Base-by-base conservation (phyloP, 2,329 filamentous ascomycete genomes). In the Onygenales sp. region DNA sequence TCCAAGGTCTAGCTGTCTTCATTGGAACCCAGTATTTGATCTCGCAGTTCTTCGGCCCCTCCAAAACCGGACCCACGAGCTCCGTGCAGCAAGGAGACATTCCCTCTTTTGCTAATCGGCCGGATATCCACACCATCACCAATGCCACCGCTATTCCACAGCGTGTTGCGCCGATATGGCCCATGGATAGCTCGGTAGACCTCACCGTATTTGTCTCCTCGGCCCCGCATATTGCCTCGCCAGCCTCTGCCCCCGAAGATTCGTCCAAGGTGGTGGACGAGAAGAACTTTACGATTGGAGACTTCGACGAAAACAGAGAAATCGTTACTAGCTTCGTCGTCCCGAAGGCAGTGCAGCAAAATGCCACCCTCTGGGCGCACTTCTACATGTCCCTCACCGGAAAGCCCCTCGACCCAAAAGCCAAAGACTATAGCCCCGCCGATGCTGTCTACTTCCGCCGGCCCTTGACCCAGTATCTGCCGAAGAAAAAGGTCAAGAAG, bases 291-390 rank as follows among this genome's bases (percentile, higher is more conserved):
- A 81, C 80, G 50, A 76, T 92, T 53, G 87, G 87, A 56, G 85
- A 94, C 70, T 89, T 78, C 66, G 85, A 83, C 54, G 90, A 97
- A 63, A 85, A 80, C 64, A 82, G 93, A 54, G 78, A 85, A 52
- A 79, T 91, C 54, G 84, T 92, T 60, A 87, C 87, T 6, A 84
- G 78, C 39, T 89, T 98, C 66, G 72, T 78, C 2, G 83, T 97
- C 3, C 92, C 93, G 2, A 76, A 78, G 57, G 78, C 82, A 43
- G 90, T 95, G 0, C 91, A 96, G 75, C 80, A 90, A 60, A 97
- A 97, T 67, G 90, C 89, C 36, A 96, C 92, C 1, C 79, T 98
- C 8, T 96, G 89, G 84, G 92, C 88, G 2, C 93, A 98, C 69
- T 94, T 97, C 71, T 95, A 90, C 63, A 76, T 97, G 56, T 89